A percentile compares a stretch with the other conserved stretches of the same genome.
These are phyloP conservation scores for Capronia americana DNA, from an alignment of 2,329 filamentous ascomycete species.

Conservation along the genomic window DNA sequence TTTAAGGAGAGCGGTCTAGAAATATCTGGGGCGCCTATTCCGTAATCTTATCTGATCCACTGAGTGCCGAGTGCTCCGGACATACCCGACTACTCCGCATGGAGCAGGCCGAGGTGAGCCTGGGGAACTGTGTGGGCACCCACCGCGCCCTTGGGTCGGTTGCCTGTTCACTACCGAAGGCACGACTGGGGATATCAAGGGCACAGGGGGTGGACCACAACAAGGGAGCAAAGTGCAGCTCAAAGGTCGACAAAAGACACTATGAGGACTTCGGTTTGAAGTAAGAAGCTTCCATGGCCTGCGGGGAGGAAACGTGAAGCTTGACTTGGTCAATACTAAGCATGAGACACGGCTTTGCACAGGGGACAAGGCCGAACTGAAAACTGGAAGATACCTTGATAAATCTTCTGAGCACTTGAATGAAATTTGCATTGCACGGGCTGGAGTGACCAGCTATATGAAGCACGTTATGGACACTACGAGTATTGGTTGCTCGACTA, in stretches of 20 bases:
- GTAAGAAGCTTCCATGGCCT: too few species aligned
- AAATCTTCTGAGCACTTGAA: not conserved
- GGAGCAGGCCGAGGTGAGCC: not conserved
- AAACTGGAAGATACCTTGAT: not conserved
- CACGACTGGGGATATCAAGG: not conserved
- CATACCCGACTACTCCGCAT: not conserved
- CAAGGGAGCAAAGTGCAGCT: not conserved
- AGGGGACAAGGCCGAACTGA: not conserved
- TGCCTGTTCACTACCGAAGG: too few species aligned
- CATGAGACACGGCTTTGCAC: not conserved
- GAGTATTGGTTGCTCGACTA: constrained; percentile 1
- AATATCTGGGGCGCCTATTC: not conserved
- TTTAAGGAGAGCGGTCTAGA: not conserved
- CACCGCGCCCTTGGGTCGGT: too few species aligned
- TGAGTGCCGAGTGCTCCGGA: not conserved
- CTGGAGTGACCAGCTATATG: not conserved
- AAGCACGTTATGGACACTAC: constrained; percentile 5
- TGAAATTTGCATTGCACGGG: not conserved
- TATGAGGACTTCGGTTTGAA: too few species aligned
- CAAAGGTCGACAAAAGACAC: too few species aligned
- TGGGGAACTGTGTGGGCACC: too few species aligned
- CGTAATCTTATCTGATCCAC: constrained; percentile 25
- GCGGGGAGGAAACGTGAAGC: too few species aligned
- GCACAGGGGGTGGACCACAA: not conserved
- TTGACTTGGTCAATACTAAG: too few species aligned